Conservation (phyloP, 129 eudicot species). For the Escallonia herrerae region DNA sequence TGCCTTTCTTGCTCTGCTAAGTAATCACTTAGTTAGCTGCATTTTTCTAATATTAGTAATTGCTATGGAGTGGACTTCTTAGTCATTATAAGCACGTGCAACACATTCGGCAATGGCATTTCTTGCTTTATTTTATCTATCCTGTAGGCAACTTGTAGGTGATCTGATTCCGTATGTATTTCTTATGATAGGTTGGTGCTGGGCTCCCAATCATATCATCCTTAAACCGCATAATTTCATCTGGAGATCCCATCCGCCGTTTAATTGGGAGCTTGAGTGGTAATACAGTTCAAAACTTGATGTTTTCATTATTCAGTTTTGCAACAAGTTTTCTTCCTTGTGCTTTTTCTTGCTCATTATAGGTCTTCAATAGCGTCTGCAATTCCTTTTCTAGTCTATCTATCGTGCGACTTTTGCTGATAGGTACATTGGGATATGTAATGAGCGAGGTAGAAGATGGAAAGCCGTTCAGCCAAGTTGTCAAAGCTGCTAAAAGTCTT, state of each 20-base stretch:
- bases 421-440: constrained; percentile 93
- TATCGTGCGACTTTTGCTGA: constrained; percentile 5
- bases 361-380: no score
- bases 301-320: constrained; percentile 3
- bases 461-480: constrained; percentile 81
- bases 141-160: background rate
- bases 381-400: no score
- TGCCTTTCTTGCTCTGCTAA: no score
- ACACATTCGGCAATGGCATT: background rate
- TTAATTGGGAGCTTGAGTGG: constrained; percentile 94
- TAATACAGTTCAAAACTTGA: constrained; percentile 19
- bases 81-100: background rate
- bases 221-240: constrained; percentile 71
- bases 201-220: constrained; percentile 91
- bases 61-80: no score
- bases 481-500: constrained; percentile 73
- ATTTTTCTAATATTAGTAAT: no score
- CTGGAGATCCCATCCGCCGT: constrained; percentile 66
- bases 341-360: background rate
- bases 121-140: background rate
- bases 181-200: constrained; percentile 83
- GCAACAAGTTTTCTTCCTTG: background rate
- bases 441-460: constrained; percentile 96
- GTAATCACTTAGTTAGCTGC: no score
- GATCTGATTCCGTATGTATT: background rate